These are phyloP conservation scores for Magnolia kwangsiensis DNA, from an alignment of 164 flowering plant genomes.

Conservation along the genomic window DNA sequence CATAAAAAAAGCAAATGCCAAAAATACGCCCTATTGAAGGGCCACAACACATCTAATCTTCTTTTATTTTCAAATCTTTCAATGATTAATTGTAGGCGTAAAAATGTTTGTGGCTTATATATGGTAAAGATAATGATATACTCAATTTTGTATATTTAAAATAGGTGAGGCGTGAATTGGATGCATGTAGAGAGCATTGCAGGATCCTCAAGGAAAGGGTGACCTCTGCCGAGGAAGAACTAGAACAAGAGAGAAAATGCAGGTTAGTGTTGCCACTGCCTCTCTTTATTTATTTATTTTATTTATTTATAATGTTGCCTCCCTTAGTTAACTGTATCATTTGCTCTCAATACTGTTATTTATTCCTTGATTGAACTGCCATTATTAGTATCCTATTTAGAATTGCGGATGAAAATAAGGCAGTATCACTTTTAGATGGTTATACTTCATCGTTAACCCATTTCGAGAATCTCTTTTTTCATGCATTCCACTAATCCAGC, in stretches of 20 bases:
- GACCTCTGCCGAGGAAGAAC: constrained; percentile 33
- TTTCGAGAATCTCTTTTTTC: too few relatives aligned
- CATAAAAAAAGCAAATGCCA: too few relatives aligned
- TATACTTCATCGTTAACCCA: not conserved
- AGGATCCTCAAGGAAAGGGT: constrained; percentile 37
- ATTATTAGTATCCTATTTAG: too few relatives aligned
- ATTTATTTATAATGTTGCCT: not conserved
- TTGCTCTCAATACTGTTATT: not conserved
- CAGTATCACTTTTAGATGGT: not conserved
- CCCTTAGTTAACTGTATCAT: not conserved
- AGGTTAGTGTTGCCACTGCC: constrained; percentile 37
- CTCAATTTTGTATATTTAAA: not conserved
- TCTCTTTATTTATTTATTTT: too few relatives aligned
- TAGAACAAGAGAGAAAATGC: constrained; percentile 33
- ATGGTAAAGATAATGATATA: not conserved
- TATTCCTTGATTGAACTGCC: too few relatives aligned
- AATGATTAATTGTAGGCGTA: too few relatives aligned
- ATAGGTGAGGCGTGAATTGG: constrained; percentile 56
- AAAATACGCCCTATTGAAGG: too few relatives aligned
- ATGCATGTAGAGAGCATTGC: constrained; percentile 46
- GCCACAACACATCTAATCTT: too few relatives aligned
- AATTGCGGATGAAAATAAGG: too few relatives aligned
- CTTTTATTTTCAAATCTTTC: too few relatives aligned
- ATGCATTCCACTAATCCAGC: not conserved
- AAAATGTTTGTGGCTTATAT: too few relatives aligned